Evolutionary conservation across 1,139 yeast genomes (phyloP).

Genomic region (Hyphopichia buzzinii): DNA sequence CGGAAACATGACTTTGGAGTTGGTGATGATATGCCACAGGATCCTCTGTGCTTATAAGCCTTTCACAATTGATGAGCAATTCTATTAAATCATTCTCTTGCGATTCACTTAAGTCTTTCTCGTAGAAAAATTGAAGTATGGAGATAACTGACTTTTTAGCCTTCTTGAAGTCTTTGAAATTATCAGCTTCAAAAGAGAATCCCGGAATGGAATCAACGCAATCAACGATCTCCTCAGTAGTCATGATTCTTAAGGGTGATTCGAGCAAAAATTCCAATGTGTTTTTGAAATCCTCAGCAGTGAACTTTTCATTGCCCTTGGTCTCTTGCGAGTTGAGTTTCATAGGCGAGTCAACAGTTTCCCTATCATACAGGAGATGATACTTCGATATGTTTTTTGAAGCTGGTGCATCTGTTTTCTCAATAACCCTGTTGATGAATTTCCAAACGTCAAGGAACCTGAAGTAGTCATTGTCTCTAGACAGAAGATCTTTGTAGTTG

Average conservation of each 20-base stretch:
- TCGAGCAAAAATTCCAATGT: constrained; percentile 25
- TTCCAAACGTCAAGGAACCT: constrained; percentile 36
- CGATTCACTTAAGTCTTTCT: constrained; percentile 6
- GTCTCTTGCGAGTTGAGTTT: constrained; percentile 23
- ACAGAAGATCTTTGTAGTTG: constrained; percentile 34
- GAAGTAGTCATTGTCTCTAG: constrained; percentile 33
- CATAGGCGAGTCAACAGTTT: constrained; percentile 37
- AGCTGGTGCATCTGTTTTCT: constrained; percentile 12
- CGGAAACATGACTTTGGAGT: constrained; percentile 9
- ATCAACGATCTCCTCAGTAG: constrained; percentile 18
- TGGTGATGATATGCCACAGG: constrained; percentile 8
- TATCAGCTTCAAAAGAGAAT: background rate
- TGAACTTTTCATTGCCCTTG: constrained; percentile 20
- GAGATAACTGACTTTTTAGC: background rate
- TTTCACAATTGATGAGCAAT: constrained; percentile 3
- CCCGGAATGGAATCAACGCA: constrained; percentile 2
- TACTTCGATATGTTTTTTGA: background rate
- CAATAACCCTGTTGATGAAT: constrained; percentile 33
- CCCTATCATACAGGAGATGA: constrained; percentile 17
- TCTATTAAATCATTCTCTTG: constrained; percentile 7
- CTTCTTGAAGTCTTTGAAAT: constrained; percentile 1
- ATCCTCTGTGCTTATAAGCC: constrained; percentile 6
- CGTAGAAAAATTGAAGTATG: background rate
- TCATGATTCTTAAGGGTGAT: constrained; percentile 10
- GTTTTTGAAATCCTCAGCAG: constrained; percentile 24